These are phyloP conservation scores for Monosporascus sp. DNA, from an alignment of 2,329 filamentous ascomycete species.

Conservation along the genomic window DNA sequence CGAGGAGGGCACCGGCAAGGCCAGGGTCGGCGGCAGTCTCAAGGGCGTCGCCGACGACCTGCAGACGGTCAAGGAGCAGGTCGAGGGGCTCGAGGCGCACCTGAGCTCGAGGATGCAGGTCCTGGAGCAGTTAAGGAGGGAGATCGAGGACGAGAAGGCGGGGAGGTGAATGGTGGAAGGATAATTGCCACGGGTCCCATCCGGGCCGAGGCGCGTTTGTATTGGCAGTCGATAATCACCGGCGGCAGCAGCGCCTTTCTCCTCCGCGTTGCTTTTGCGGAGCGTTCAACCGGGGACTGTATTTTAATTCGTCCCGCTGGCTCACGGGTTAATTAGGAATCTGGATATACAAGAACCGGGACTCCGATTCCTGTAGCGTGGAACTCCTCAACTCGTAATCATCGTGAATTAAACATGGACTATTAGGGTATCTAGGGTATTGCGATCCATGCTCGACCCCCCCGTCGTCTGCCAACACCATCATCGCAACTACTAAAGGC, in stretches of 20 bases:
- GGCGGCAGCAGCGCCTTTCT: no score
- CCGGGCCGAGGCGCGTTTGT: no score
- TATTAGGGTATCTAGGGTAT: not conserved
- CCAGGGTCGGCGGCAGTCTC: slow-evolving; percentile 63
- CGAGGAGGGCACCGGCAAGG: slow-evolving; percentile 65
- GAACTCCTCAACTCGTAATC: no score
- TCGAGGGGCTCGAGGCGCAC: slow-evolving; percentile 84
- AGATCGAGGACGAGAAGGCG: slow-evolving; percentile 83
- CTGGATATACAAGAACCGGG: no score
- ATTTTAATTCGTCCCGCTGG: no score
- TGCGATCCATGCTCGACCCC: not conserved
- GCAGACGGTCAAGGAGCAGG: slow-evolving; percentile 85
- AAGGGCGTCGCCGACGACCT: slow-evolving; percentile 81
- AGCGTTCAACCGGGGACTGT: no score
- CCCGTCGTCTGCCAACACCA: not conserved
- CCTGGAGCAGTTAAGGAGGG: slow-evolving; percentile 68
- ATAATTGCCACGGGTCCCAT: not conserved
- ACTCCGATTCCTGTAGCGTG: no score
- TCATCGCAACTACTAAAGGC: no score
- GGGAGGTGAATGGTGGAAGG: slow-evolving; percentile 31
- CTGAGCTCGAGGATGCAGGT: slow-evolving; percentile 69
- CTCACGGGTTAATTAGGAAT: no score
- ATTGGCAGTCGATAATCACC: no score
- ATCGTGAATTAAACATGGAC: not conserved
- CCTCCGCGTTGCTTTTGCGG: no score